phyloP scores from a whole-genome alignment of 2,329 filamentous ascomycete species.

The Nothomitra cinnamomea region DNA sequence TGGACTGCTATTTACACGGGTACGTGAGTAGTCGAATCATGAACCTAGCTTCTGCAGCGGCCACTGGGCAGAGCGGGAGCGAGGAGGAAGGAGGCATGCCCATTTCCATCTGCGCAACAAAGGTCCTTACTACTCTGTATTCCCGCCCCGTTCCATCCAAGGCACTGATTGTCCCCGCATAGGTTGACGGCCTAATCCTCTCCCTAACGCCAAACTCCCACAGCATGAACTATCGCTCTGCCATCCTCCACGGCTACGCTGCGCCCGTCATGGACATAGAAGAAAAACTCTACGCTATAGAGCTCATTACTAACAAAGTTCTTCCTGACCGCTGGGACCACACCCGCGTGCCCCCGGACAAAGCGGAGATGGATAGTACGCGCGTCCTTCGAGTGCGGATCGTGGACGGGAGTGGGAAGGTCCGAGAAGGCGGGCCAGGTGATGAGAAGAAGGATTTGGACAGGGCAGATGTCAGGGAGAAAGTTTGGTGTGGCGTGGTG shows the following conservation, averaged over 20 bases:
- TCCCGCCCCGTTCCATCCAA: too few species aligned
- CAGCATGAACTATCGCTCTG: conserved; percentile 75
- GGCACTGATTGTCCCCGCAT: too few species aligned
- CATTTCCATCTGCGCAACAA: conserved; percentile 7
- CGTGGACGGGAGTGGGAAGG: conserved; percentile 57
- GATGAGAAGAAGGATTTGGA: conserved; percentile 39
- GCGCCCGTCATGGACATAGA: conserved; percentile 44
- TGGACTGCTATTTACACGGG: conserved; percentile 69
- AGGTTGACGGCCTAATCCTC: conserved; percentile 60
- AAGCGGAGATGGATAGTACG: conserved; percentile 59
- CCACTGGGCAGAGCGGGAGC: conserved; percentile 5
- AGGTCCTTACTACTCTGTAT: neutral
- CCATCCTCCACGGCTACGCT: conserved; percentile 60
- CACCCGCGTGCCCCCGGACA: conserved; percentile 51
- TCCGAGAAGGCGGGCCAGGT: conserved; percentile 46
- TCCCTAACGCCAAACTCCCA: conserved; percentile 65
- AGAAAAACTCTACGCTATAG: conserved; percentile 66
- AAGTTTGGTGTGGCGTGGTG: conserved; percentile 44
- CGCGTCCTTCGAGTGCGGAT: conserved; percentile 53
- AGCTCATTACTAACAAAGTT: conserved; percentile 59
- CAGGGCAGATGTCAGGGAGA: conserved; percentile 29
- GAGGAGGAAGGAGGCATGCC: conserved; percentile 38
- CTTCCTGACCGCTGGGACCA: conserved; percentile 52
- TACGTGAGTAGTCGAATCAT: conserved; percentile 68
- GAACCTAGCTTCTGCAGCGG: conserved; percentile 33